phyloP scores from a whole-genome alignment of 495 filamentous ascomycete species.

The Aspergillus campestris region DNA sequence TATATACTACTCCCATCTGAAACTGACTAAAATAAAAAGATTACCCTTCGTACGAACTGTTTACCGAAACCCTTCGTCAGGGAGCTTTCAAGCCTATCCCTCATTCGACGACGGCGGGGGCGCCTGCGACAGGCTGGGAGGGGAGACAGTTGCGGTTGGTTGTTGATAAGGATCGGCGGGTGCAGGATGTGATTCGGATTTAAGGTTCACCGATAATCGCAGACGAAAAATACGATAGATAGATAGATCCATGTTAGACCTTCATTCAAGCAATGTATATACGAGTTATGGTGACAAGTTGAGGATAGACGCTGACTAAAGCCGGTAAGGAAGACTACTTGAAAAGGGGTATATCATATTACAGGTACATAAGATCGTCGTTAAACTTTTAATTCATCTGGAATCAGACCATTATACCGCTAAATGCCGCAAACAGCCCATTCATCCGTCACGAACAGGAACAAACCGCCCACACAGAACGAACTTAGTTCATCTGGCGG shows the following conservation, averaged over 20 bases:
- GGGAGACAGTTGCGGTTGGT: conserved; percentile 59
- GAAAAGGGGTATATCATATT: not conserved
- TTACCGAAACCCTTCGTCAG: conserved; percentile 53
- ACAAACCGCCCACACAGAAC: conserved; percentile 19
- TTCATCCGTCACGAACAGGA: conserved; percentile 27
- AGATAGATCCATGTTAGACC: no score
- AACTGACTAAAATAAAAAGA: conserved; percentile 24
- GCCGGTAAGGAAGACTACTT: no score
- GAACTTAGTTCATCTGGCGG: conserved; percentile 92
- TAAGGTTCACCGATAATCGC: conserved; percentile 14
- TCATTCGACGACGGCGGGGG: conserved; percentile 4
- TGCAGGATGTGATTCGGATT: conserved; percentile 48
- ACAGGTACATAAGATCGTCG: conserved; percentile 21
- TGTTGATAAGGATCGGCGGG: conserved; percentile 57
- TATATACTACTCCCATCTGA: no score
- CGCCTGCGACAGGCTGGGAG: conserved; percentile 31
- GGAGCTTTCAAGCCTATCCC: conserved; percentile 47
- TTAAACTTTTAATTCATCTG: conserved; percentile 31
- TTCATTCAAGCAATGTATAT: no score
- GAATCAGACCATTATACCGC: conserved; percentile 37
- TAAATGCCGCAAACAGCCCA: conserved; percentile 26
- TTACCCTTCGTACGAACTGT: conserved; percentile 65
- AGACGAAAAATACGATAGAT: no score
- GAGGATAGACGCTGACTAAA: no score
- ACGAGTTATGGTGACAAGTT: no score